Conservation (phyloP, 768 basidiomycete genomes). For the Suillus subluteus region DNA sequence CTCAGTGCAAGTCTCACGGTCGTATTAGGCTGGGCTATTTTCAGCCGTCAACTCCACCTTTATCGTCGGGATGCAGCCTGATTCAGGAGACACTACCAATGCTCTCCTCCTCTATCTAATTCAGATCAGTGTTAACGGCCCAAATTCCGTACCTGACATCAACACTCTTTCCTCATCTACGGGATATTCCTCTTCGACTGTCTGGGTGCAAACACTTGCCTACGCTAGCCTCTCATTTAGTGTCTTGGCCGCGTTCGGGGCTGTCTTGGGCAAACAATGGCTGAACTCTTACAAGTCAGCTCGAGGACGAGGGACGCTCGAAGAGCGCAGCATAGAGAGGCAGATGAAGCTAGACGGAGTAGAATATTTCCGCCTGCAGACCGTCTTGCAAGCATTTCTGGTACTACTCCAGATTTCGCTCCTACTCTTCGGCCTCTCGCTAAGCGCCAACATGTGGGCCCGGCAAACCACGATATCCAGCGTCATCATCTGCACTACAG, state of each 20-base stretch:
- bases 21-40: neutral
- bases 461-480: neutral
- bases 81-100: neutral
- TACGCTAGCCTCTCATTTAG: constrained; percentile 18
- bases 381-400: no score
- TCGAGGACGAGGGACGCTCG: constrained; percentile 11
- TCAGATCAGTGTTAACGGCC: neutral
- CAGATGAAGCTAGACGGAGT: constrained; percentile 3
- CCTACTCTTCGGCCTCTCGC: neutral
- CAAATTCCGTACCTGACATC: neutral
- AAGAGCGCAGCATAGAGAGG: constrained; percentile 6
- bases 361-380: no score
- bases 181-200: neutral
- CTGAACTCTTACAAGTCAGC: neutral
- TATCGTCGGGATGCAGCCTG: neutral
- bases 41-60: neutral
- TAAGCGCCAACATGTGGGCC: neutral
- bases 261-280: constrained; percentile 10
- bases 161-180: constrained; percentile 12
- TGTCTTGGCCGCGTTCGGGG: constrained; percentile 18
- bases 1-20: neutral
- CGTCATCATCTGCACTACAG: neutral
- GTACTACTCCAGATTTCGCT: no score
- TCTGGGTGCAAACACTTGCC: constrained; percentile 13
- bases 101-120: neutral